Evolutionary conservation across 2,329 filamentous ascomycete genomes (phyloP).

Genomic region (Cladosporium sphaerospermum): DNA sequence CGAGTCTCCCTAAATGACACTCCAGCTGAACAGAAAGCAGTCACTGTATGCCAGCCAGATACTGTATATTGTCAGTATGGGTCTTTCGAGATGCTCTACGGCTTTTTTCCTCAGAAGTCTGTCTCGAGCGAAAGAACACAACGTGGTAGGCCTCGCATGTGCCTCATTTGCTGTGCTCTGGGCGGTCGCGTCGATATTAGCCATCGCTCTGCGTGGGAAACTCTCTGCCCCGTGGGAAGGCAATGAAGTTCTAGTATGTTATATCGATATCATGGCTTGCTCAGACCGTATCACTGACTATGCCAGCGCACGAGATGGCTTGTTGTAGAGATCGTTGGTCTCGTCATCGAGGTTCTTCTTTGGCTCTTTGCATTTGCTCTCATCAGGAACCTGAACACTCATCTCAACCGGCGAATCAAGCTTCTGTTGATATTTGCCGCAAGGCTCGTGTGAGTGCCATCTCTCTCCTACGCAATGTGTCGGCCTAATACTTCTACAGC

Average conservation of each 20-base stretch:
- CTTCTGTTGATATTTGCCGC: neutral
- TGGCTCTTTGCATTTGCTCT: neutral
- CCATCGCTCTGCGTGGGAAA: neutral
- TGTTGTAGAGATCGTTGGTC: neutral
- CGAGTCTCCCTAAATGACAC: neutral
- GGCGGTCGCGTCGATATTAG: neutral
- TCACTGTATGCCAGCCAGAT: neutral
- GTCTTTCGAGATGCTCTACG: neutral
- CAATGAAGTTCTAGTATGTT: neutral
- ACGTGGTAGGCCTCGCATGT: neutral
- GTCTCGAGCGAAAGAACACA: neutral
- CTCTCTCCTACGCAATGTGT: no score
- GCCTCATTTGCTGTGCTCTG: neutral
- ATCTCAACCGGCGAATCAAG: neutral
- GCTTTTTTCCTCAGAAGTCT: neutral
- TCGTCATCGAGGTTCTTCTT: neutral
- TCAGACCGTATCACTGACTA: no score
- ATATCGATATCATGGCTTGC: no score
- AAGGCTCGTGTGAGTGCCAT: neutral
- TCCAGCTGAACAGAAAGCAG: neutral
- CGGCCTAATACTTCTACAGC: neutral
- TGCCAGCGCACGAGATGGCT: neutral
- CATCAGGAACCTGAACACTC: neutral
- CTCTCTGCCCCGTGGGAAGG: neutral
- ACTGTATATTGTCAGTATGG: constrained; percentile 1